Percentiles rank a stretch among this genome's conserved stretches.
phyloP scores from a whole-genome alignment of 2,329 filamentous ascomycete species.

The Grosmannia huntii region DNA sequence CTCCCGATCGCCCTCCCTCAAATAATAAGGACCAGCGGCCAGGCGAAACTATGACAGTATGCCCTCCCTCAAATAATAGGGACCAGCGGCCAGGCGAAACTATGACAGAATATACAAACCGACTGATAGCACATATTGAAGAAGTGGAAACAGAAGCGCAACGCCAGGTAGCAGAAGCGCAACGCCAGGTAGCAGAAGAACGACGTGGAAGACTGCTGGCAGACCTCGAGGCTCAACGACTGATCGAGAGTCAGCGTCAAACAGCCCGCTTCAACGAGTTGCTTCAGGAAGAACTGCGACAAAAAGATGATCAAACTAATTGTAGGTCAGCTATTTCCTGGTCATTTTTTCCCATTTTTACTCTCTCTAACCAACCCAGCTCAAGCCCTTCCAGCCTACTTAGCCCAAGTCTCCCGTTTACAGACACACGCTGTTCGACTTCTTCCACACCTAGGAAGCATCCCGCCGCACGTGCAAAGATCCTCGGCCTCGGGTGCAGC shows the following conservation, averaged over 20 bases:
- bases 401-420: slow-evolving; percentile 6
- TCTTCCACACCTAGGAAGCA: not conserved
- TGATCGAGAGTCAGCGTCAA: not conserved
- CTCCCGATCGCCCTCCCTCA: slow-evolving; percentile 2
- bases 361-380: slow-evolving; percentile 2
- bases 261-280: not conserved
- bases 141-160: not conserved
- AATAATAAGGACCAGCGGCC: slow-evolving; percentile 1
- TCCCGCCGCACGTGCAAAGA: slow-evolving; percentile 2
- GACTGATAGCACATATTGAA: not conserved
- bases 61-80: slow-evolving; percentile 1
- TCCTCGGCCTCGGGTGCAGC: not conserved
- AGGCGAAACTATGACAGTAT: not conserved
- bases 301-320: not conserved
- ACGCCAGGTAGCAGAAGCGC: not conserved
- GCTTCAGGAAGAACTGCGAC: slow-evolving; percentile 3
- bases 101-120: not conserved
- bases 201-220: not conserved
- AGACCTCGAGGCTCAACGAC: not conserved
- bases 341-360: not conserved
- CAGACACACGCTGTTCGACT: slow-evolving; percentile 3
- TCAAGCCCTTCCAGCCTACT: slow-evolving; percentile 1
- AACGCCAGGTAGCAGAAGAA: not conserved
- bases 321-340: not conserved
- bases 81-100: slow-evolving; percentile 2